These are phyloP conservation scores for Plantago major DNA, from an alignment of 257 asterid species.

Conservation along the genomic window DNA sequence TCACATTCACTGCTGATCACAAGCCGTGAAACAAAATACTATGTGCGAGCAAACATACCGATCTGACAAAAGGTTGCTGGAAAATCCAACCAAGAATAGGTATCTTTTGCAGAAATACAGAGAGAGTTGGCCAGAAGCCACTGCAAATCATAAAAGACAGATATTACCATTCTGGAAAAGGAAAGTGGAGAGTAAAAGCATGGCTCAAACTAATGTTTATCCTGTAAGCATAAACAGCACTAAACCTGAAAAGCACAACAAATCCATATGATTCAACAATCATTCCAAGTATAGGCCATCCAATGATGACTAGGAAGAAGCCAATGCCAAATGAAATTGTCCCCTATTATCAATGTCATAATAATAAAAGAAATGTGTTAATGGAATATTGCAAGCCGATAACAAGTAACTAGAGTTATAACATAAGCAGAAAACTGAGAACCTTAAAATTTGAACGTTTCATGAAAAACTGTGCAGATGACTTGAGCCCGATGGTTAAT, in stretches of 20 bases:
- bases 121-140: conserved; percentile 97
- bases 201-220: neutral
- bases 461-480: conserved; percentile 87
- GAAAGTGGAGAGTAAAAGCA: conserved; percentile 19
- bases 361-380: neutral
- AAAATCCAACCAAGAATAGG: conserved; percentile 89
- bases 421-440: conserved; percentile 4
- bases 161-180: conserved; percentile 16
- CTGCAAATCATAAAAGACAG: conserved; percentile 41
- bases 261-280: conserved; percentile 93
- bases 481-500: conserved; percentile 79
- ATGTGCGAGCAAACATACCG: conserved; percentile 52
- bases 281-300: conserved; percentile 96
- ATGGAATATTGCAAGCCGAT: too few species aligned
- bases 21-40: neutral
- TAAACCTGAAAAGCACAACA: conserved; percentile 86
- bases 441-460: conserved; percentile 88
- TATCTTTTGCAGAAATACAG: conserved; percentile 89
- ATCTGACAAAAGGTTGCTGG: conserved; percentile 87
- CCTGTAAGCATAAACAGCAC: conserved; percentile 4
- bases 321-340: conserved; percentile 74
- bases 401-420: conserved; percentile 11
- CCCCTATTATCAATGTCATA: conserved; percentile 48
- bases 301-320: conserved; percentile 78
- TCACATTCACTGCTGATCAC: conserved; percentile 3